Base-by-base conservation (phyloP, 2,329 filamentous ascomycete species). In the Penicillium sp. region DNA sequence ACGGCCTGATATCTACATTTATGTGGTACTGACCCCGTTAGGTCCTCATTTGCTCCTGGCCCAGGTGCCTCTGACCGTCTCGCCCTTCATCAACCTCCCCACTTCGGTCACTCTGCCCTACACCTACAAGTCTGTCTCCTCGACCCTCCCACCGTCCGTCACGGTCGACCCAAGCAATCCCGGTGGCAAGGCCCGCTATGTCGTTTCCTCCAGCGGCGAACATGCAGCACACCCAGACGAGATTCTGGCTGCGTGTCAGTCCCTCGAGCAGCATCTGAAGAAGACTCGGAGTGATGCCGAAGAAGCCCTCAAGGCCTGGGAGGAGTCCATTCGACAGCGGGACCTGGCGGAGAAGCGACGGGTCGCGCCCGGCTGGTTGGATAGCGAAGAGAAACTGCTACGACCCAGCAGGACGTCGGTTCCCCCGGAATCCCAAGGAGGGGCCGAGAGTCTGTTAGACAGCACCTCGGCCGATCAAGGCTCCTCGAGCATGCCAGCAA, bases 61-160 rank as follows among this genome's bases (percentile, higher is more conserved):
- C 60, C 94, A 99, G 75, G 85, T 97, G 36, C 91, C 94, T 27
- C 78, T 99, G 49, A 95, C 91, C 44, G 91, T 97, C 40, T 96
- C 92, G 3, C 94, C 94, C 24, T 96, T 96, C 76, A 84, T 97
- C 64, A 88, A 87, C 54, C 86, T 99, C 28, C 94, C 94, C 10
- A 87, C 89, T 27, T 88, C 92, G 24, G 89, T 92, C 18, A 96
- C 92, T 0, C 84, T 99, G 7, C 92, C 94, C 22, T 97, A 97
- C 77, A 95, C 90, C 62, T 97, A 96, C 81, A 92, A 92, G 69
- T 82, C 85, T 10, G 87, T 97, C 67, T 90, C 92, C 0, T 92
- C 90, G 0, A 88, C 90, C 2, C 83, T 97, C 0, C 92, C 94
- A 0, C 84, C 84, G 1, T 88, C 89, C 1, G 80, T 84, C 30